Conservation (phyloP, 169 alveolate species). For the Eimeria necatrix region DNA sequence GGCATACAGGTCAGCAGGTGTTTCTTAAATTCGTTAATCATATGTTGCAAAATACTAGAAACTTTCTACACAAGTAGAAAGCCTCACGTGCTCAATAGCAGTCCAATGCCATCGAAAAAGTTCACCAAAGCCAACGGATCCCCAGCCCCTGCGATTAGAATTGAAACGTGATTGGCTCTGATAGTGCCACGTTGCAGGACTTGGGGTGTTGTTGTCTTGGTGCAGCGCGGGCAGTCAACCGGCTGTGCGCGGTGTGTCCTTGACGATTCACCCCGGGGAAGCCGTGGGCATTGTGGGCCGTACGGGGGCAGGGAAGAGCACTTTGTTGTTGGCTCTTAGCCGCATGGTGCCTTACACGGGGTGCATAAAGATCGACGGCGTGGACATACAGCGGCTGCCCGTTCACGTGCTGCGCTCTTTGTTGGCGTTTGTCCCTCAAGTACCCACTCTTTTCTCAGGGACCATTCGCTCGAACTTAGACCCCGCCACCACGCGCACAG, state of each 20-base stretch:
- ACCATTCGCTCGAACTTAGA: slow-evolving; percentile 89
- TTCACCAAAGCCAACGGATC: too few relatives aligned
- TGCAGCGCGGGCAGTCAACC: slow-evolving; percentile 50
- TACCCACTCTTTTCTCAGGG: slow-evolving; percentile 89
- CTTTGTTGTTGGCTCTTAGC: slow-evolving; percentile 86
- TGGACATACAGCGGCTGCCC: slow-evolving; percentile 84
- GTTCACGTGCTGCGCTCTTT: slow-evolving; percentile 82
- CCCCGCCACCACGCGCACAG: slow-evolving; percentile 85
- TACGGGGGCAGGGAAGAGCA: slow-evolving; percentile 93
- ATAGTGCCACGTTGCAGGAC: too few relatives aligned
- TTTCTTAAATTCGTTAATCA: too few relatives aligned
- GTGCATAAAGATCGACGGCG: slow-evolving; percentile 85
- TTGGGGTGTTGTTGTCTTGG: not conserved
- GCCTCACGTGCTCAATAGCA: too few relatives aligned
- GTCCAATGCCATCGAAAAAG: too few relatives aligned
- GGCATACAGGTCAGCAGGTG: slow-evolving; percentile 38
- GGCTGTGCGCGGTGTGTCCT: slow-evolving; percentile 72
- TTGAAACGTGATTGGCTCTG: too few relatives aligned
- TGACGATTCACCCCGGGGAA: slow-evolving; percentile 83
- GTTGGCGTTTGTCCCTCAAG: slow-evolving; percentile 91
- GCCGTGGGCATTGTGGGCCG: slow-evolving; percentile 92
- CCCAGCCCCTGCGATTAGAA: too few relatives aligned
- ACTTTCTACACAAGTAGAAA: too few relatives aligned
- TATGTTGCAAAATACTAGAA: too few relatives aligned
- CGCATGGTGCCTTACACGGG: slow-evolving; percentile 86